Base-by-base conservation (phyloP, 2,329 filamentous ascomycete species). In the Colletotrichum graminicola region DNA sequence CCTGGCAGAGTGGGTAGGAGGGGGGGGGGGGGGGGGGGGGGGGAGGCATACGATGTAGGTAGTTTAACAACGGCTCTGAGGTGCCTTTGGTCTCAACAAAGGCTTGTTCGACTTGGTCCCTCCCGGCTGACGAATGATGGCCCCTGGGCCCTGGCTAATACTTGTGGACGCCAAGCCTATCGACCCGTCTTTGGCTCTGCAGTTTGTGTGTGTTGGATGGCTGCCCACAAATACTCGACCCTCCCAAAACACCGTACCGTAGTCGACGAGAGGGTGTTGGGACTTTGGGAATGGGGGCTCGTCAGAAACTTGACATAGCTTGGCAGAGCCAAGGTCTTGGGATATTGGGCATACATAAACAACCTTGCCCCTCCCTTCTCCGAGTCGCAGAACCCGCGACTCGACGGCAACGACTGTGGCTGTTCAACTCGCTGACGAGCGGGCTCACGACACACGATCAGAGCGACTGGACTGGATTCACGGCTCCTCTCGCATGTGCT, bases 41-140 rank as follows among this genome's bases (percentile, higher is more conserved):
- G 5, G 29, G 29, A 29, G 29, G 4, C 29, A 29, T 4, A 5
- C 39, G 5, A 39, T 6, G 45, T 34, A n/a, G 5, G 45, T 34
- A n/a, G 5, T 18, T 45, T 45, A n/a, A 21, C 34, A 26, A 52
- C 47, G 49, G 21, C 45, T 59, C 62, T 68, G 69, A 68, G 18
- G 54, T 68, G 69, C 29, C 52, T 71, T 49, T 54, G 52, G 68
- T 71, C 69, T 68, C 68, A 64, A 54, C 26, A 29, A 29, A 54
- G 3, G 43, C 14, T 29, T 39, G 43, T 52, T 6, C 43, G 52
- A 54, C 51, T 16, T 63, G 36, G 68, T 47, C 16, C 12, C n/a
- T 21, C 62, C 62, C 39, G 3, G 62, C 36, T n/a, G 7, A 18
- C 14, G 32, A 16, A 1, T 7, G 4, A 41, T n/a, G n/a, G n/a